These are phyloP conservation scores for Mortierella sp. DNA, from an alignment of 371 early-diverging fungal genomes.

Conservation along the genomic window DNA sequence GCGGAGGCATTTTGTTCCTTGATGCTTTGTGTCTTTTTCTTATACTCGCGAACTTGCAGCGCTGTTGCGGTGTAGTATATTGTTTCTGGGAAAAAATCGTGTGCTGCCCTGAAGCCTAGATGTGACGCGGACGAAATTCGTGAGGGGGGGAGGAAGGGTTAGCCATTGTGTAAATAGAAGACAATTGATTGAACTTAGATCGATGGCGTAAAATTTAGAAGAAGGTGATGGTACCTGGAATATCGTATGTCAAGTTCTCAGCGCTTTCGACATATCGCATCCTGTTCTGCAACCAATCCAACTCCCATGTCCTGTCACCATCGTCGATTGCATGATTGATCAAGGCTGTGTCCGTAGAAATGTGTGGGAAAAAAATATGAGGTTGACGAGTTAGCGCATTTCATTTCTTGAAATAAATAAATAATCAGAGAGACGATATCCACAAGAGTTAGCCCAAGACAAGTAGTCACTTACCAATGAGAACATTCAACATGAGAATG, in stretches of 20 bases:
- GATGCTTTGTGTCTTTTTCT: not conserved
- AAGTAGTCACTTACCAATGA: conserved; percentile 26
- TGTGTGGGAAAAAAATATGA: too few species aligned
- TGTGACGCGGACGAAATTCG: too few species aligned
- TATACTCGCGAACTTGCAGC: not conserved
- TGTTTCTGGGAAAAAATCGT: conserved; percentile 1
- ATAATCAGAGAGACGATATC: too few species aligned
- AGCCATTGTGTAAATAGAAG: too few species aligned
- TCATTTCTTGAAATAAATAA: too few species aligned
- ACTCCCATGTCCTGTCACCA: conserved; percentile 25
- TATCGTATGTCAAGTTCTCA: conserved; percentile 31
- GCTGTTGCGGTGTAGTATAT: conserved; percentile 4
- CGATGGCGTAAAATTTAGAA: too few species aligned
- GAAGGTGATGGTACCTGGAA: conserved; percentile 11
- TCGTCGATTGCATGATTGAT: conserved; percentile 24
- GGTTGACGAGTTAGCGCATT: too few species aligned
- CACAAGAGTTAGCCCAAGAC: too few species aligned
- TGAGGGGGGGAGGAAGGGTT: too few species aligned
- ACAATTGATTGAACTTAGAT: too few species aligned
- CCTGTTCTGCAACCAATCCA: conserved; percentile 32
- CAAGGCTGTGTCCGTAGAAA: not conserved
- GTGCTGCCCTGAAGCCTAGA: not conserved
- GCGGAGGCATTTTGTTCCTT: not conserved
- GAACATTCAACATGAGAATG: conserved; percentile 38
- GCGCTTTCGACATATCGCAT: conserved; percentile 28